Evolutionary conservation across 768 basidiomycete genomes (phyloP).

Genomic region (Russula emetica): DNA sequence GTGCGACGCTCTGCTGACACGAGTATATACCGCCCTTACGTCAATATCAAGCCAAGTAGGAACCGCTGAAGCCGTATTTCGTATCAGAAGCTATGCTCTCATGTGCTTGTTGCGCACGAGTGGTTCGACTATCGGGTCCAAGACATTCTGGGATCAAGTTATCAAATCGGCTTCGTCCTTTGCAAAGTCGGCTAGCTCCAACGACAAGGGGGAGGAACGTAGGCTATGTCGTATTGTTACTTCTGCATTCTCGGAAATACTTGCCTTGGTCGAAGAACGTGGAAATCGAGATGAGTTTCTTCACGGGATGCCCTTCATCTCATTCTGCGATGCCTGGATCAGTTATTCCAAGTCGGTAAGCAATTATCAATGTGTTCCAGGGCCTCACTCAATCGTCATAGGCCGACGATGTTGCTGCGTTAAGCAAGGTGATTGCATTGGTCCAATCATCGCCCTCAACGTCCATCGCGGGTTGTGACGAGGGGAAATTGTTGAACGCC

Average conservation of each 20-base stretch:
- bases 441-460: conserved; percentile 17
- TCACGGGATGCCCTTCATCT: conserved; percentile 49
- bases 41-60: conserved; percentile 27
- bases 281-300: conserved; percentile 41
- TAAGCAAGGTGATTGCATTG: conserved; percentile 18
- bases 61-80: conserved; percentile 33
- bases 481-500: conserved; percentile 17
- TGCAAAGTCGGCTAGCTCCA: conserved; percentile 27
- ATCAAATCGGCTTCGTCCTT: conserved; percentile 48
- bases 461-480: conserved; percentile 1
- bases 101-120: conserved; percentile 47
- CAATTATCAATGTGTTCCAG: conserved; percentile 1
- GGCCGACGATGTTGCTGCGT: conserved; percentile 43
- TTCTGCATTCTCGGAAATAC: conserved; percentile 42
- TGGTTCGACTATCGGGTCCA: conserved; percentile 44
- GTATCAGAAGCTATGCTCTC: conserved; percentile 43
- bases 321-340: conserved; percentile 71
- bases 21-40: conserved; percentile 52
- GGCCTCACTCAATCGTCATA: conserved; percentile 29
- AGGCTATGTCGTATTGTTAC: conserved; percentile 36
- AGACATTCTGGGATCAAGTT: conserved; percentile 68
- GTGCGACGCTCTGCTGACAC: conserved; percentile 53
- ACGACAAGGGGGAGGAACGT: conserved; percentile 18
- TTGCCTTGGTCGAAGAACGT: conserved; percentile 40
- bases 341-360: conserved; percentile 60